Evolutionary conservation across 179 eudicot species (phyloP).

Genomic region (Heliamphora pulchella): DNA sequence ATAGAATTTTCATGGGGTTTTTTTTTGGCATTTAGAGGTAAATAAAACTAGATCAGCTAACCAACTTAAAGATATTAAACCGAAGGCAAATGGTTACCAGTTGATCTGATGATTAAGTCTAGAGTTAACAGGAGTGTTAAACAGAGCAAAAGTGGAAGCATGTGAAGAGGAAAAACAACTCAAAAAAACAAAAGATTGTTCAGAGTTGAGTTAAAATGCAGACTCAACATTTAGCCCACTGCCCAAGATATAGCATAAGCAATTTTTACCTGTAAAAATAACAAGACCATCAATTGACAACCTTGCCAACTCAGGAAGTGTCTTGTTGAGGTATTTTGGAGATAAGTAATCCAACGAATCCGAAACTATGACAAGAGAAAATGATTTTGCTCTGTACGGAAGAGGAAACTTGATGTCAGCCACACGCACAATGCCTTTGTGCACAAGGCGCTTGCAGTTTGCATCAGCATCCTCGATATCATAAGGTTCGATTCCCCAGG

Average conservation of each 20-base stretch:
- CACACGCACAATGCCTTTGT: slow-evolving; percentile 81
- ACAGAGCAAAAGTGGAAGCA: too few relatives aligned
- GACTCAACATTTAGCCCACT: too few relatives aligned
- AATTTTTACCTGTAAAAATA: slow-evolving; percentile 66
- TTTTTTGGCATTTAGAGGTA: too few relatives aligned
- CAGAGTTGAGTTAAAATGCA: too few relatives aligned
- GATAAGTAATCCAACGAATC: slow-evolving; percentile 96
- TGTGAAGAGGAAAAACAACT: too few relatives aligned
- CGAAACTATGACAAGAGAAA: slow-evolving; percentile 81
- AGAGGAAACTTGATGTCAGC: slow-evolving; percentile 96
- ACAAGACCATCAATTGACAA: slow-evolving; percentile 78
- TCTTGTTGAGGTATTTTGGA: slow-evolving; percentile 84
- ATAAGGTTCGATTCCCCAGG: slow-evolving; percentile 98
- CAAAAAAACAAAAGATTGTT: too few relatives aligned
- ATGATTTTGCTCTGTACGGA: slow-evolving; percentile 72
- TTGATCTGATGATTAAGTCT: too few relatives aligned
- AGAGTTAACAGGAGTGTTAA: too few relatives aligned
- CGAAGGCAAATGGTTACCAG: too few relatives aligned
- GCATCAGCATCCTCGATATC: slow-evolving; percentile 78
- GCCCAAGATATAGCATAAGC: neutral
- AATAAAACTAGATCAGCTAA: too few relatives aligned
- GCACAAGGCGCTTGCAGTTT: slow-evolving; percentile 73
- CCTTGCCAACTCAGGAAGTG: slow-evolving; percentile 83
- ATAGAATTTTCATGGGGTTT: too few relatives aligned
- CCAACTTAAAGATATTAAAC: too few relatives aligned